Base-by-base conservation (phyloP, 805 yeast species). In the Candida argentea region DNA sequence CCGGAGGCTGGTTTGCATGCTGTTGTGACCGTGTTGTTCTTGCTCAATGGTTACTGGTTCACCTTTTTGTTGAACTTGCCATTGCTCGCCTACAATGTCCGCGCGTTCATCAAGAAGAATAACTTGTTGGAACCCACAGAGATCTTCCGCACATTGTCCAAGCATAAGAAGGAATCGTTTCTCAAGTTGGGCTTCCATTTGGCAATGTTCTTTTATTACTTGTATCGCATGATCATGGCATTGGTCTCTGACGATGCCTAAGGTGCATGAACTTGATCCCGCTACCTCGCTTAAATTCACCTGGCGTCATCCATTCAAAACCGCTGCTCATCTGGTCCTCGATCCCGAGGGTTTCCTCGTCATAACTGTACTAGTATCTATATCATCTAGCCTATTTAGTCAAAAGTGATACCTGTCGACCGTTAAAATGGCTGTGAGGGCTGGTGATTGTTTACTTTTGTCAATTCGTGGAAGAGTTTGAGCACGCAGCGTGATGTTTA, bases 71-170 rank as follows among this genome's bases (percentile, higher is more conserved):
- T 91, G 49, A 84, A 84, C 57, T 60, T 76, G 40, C 96, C 97
- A 26, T 65, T 91, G 37, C 58, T 83, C 30, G 91, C 86, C 16
- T 91, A 67, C 67, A 91, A 91, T 53, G 75, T 65, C 34, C 78
- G 80, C 65, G 83, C 83, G 56, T 72, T 84, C 48, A 58, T 77
- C 55, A 73, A 72, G 44, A 85, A 84, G 57, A 76, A 77, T 52
- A 87, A 89, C 52, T 63, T 83, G 38, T 74, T 87, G 54, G 98
- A 91, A 56, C 97, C 97, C 34, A 89, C 98, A 24, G 96, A 89
- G 57, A 91, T 89, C 47, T 91, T 91, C 63, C 75, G 97, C 65
- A 87, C 96, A 23, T 71, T 89, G 49, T 72, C 84, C 44, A 83
- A 80, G 50, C 94, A 87, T 65, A 89, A 91, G 73, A 81, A 80